Evolutionary conservation across 371 early-diverging fungal species (phyloP).

Genomic region (Caulochytrium protostelioides): DNA sequence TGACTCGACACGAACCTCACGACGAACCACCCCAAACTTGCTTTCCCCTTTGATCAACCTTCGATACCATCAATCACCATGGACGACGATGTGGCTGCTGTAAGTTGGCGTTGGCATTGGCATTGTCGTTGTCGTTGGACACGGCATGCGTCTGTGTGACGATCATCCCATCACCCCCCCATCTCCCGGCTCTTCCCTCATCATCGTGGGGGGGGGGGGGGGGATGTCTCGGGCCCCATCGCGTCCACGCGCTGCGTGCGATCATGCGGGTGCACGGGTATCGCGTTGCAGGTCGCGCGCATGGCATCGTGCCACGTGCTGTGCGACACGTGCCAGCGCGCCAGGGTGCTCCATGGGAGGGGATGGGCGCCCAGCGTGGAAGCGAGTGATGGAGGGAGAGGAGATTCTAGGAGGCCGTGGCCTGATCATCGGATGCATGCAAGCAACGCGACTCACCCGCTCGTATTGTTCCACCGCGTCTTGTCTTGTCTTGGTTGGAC

Average conservation of each 20-base stretch:
- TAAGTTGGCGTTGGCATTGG: no score
- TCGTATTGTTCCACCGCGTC: not conserved
- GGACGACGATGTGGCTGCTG: slow-evolving; percentile 69
- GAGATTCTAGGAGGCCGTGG: not conserved
- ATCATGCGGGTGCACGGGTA: not conserved
- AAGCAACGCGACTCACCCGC: not conserved
- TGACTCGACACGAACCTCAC: no score
- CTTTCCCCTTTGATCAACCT: no score
- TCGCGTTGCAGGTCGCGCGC: not conserved
- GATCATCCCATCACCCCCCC: not conserved
- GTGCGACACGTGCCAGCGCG: not conserved
- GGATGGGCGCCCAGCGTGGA: not conserved
- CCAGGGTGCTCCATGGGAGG: not conserved
- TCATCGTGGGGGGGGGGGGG: not conserved
- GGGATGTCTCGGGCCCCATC: not conserved
- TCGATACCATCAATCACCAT: slow-evolving; percentile 18
- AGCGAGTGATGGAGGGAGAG: not conserved
- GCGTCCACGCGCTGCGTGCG: not conserved
- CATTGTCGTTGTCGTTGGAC: not conserved
- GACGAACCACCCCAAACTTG: no score
- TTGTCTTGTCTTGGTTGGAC: no score
- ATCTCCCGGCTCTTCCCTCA: not conserved
- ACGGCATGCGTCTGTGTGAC: not conserved
- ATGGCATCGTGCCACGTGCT: not conserved
- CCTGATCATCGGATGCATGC: not conserved